Evolutionary conservation across 1,284 basidiomycete species (phyloP), one percentile per base, ranked within the genome.

Genomic region (Cryptococcus sp.): DNA sequence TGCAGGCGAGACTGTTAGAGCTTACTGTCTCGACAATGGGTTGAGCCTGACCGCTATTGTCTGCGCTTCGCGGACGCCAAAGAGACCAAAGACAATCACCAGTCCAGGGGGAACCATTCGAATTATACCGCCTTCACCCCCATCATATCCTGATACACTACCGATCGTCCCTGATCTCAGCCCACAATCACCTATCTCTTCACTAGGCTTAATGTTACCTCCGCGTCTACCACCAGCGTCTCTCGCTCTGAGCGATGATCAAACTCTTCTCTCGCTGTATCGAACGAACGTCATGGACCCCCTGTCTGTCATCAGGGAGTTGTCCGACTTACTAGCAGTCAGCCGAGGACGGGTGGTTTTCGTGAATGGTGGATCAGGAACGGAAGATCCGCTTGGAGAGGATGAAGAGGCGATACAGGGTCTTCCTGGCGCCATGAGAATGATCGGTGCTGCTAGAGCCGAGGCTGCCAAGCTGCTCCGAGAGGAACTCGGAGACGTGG

Each of bases 1-100:
- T 50, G 70, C 69, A 2, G 63, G 65, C 2, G 67, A 73, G 21
- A 71, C 70, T 3, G 64, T 73, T 19, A 48, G 66, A n/a, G 66
- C 64, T 1, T 73, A 73, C 48, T 67, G 65, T 48, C 52, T 53
- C 21, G 70, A 73, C 36, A 67, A 69, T 41, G 41, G 51, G 2
- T 53, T 73, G 11, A 48, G 37, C 10, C 54, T 73, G 10, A 60
- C 65, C 16, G 63, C 67, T 16, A 59, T 73, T 24, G 59, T 73
- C 7, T 65, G 65, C 42, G 60, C 63, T 7, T 32, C 53, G 23
- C 32, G 57, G 14, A 40, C 46, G 9, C 36, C 45, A 2, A 52
- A 45, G 34, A 16, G 23, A n/a, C 7, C 40, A 22, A 42, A 42
- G 21, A 32, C 16, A 10, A 36, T 31, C 18, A 11, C 40, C 4